Evolutionary conservation across 2,329 filamentous ascomycete genomes (phyloP).

Genomic region (Colletotrichum aenigma): DNA sequence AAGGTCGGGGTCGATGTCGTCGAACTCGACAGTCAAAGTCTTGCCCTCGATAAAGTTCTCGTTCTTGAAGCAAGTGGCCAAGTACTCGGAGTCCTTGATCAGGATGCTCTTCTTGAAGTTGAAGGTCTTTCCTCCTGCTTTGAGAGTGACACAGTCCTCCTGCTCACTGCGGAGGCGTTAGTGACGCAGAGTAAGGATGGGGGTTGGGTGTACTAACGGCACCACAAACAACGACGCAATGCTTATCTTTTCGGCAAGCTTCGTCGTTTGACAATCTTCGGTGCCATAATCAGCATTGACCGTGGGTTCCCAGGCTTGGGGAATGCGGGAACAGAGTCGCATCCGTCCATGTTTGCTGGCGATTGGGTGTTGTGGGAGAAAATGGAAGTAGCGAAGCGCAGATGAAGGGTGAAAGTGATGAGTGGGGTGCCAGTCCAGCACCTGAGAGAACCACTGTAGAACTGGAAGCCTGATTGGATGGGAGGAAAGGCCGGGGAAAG

Average conservation of each 20-base stretch:
- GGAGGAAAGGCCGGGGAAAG: background rate
- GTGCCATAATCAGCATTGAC: no score
- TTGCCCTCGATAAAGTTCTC: background rate
- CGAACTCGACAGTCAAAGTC: background rate
- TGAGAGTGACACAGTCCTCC: background rate
- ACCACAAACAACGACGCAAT: background rate
- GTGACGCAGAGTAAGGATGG: fast-evolving
- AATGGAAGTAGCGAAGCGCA: background rate
- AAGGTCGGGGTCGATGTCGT: background rate
- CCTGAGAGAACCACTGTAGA: no score
- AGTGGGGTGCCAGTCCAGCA: background rate
- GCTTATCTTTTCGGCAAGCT: background rate
- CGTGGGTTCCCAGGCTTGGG: no score
- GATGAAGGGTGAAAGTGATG: background rate
- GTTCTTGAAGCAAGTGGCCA: background rate
- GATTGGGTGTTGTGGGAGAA: background rate
- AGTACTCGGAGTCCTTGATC: background rate
- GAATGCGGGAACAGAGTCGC: no score
- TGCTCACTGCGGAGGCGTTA: background rate
- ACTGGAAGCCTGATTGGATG: background rate
- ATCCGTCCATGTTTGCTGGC: background rate
- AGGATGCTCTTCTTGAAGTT: background rate
- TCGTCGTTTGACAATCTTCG: background rate
- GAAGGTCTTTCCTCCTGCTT: background rate
- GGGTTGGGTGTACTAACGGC: background rate